Evolutionary conservation across 164 flowering plant species (phyloP), one percentile per base, ranked within the genome.

Genomic region (Brasenia schreberi): DNA sequence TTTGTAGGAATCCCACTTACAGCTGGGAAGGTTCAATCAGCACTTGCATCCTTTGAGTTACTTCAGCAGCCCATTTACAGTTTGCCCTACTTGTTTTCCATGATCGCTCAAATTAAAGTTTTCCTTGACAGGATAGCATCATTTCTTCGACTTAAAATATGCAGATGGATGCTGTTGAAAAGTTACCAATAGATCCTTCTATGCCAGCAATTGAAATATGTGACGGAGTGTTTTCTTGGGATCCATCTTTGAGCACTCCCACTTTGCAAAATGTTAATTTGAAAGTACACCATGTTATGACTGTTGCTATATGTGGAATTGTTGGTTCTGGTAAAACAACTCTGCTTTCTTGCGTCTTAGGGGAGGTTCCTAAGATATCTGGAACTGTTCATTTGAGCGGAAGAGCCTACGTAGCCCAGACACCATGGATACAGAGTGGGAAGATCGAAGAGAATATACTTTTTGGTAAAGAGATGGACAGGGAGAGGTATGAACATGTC

Each of bases 351-450:
- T 74, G 83, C 70, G 81, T 85, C 10, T 63, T 85, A 42, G 90
- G 90, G 12, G 90, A 85, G 67, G 62, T 85, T 10, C 81, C 83
- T 1, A 78, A 73, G 67, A 27, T 78, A 3, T 77, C 84, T 43
- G 90, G 90, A 39, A 62, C 63, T 4, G 39, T 82, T 61, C 75
- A 65, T 59, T 16, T 85, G 61, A 64, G 78, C 67, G 97, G 97
- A 17, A 80, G 79, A 17, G 92, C 94, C 0, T 92, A 89, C 75
- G 90, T 89, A 62, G 81, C 96, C 63, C 97, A 92, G 68, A 85
- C 92, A 2, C 84, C 98, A 39, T 92, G 98, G 96, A 87, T 92
- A 67, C 94, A 85, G 76, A 89, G 92, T 71, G 92, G 94, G 5
- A 92, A 73, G 71, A 83, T 92, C 33, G 91, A 83, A 71, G 96